Percentiles rank a stretch among this genome's conserved stretches.
phyloP scores from a whole-genome alignment of 345 rosid genomes.

The Bretschneidera sinensis region DNA sequence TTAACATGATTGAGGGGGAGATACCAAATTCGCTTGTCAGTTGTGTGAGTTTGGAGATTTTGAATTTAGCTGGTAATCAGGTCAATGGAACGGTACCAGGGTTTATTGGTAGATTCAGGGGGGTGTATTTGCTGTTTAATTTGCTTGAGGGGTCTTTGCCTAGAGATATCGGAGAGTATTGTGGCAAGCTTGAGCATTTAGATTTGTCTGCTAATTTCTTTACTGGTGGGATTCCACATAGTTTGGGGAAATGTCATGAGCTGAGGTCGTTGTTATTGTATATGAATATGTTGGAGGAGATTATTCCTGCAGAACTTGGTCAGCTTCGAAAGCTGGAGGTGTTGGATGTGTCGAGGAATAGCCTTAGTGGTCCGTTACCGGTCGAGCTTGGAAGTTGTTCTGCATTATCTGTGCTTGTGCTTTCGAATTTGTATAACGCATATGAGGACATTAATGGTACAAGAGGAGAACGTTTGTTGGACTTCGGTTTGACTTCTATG shows the following conservation, averaged over 20 bases:
- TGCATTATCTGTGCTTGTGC: constrained; percentile 62
- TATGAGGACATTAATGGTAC: constrained; percentile 32
- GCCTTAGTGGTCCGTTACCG: constrained; percentile 72
- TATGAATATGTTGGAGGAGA: constrained; percentile 71
- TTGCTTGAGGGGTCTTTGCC: constrained; percentile 58
- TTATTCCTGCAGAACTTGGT: constrained; percentile 61
- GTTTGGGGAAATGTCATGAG: constrained; percentile 58
- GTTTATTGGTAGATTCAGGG: constrained; percentile 56
- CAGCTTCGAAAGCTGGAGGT: constrained; percentile 72
- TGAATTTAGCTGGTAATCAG: constrained; percentile 72
- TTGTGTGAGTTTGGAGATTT: constrained; percentile 40
- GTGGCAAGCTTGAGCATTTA: constrained; percentile 74
- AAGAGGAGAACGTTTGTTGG: constrained; percentile 35
- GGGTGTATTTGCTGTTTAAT: constrained; percentile 58
- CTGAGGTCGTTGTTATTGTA: constrained; percentile 61
- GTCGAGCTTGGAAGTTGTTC: constrained; percentile 69
- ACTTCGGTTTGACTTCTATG: constrained; percentile 29
- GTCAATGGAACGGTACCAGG: constrained; percentile 68
- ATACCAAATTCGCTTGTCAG: constrained; percentile 41
- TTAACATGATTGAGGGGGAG: constrained; percentile 56
- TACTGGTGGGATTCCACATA: constrained; percentile 55
- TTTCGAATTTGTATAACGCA: constrained; percentile 52
- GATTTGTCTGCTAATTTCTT: constrained; percentile 81
- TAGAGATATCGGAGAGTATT: constrained; percentile 50
- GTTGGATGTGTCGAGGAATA: constrained; percentile 80